Percentiles rank a stretch among this genome's conserved stretches.
Evolutionary conservation across 1,284 basidiomycete genomes (phyloP).

Genomic region (Cutaneotrichosporon sp.): DNA sequence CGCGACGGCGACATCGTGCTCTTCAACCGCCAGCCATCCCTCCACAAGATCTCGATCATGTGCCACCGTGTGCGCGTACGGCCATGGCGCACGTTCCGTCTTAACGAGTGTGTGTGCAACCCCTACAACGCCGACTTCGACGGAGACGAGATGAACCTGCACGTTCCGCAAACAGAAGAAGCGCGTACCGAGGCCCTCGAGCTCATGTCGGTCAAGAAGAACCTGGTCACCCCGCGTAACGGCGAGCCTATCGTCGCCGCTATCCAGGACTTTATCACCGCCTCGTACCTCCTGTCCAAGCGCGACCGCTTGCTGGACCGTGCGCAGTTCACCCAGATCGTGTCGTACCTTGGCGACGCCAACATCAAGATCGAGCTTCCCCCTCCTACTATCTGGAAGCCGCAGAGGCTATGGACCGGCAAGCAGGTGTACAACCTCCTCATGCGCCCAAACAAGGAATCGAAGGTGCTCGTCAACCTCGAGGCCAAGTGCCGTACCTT

Average conservation of each 20-base stretch:
- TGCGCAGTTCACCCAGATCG: conserved; percentile 93
- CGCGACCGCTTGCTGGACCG: conserved; percentile 94
- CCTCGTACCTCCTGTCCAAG: conserved; percentile 90
- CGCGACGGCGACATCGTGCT: conserved; percentile 95
- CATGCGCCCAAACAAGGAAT: conserved; percentile 89
- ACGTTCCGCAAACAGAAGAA: conserved; percentile 99
- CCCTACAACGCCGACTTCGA: conserved; percentile 99
- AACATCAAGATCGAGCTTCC: conserved; percentile 92
- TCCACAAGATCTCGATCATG: conserved; percentile 99
- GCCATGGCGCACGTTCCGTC: conserved; percentile 95
- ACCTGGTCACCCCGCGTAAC: conserved; percentile 94
- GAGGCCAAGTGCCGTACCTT: conserved; percentile 95
- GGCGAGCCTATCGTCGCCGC: conserved; percentile 98
- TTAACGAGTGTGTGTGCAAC: conserved; percentile 99
- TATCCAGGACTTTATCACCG: conserved; percentile 98
- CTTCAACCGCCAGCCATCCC: conserved; percentile 98
- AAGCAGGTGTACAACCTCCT: conserved; percentile 97
- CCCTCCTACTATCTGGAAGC: conserved; percentile 92
- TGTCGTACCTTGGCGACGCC: conserved; percentile 91
- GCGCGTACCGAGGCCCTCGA: conserved; percentile 96
- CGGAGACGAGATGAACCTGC: conserved; percentile 99
- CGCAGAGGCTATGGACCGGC: conserved; percentile 92
- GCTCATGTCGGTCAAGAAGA: conserved; percentile 97
- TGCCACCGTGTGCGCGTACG: conserved; percentile 89
- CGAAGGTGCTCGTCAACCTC: conserved; percentile 86